These are phyloP conservation scores for Setaria italica DNA, from an alignment of 202 grass and related monocot genomes.

Conservation along the genomic window DNA sequence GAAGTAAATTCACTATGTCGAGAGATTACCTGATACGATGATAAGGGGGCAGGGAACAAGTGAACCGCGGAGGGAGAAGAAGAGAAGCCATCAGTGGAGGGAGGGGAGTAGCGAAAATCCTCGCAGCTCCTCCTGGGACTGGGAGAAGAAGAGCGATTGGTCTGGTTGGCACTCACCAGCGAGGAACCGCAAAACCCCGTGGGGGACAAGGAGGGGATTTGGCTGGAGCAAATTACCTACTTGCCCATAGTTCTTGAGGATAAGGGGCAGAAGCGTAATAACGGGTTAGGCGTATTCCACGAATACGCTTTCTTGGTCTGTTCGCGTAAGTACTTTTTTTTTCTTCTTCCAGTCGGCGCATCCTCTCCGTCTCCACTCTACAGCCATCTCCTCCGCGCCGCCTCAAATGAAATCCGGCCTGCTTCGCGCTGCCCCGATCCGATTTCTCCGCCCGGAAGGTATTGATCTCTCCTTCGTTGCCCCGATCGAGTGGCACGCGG, in stretches of 20 bases:
- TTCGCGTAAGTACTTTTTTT: background rate
- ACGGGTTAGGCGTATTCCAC: fast-evolving
- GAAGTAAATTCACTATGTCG: too few relatives aligned
- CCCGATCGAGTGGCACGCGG: background rate
- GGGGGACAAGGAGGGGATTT: constrained; percentile 6
- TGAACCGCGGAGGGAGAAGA: constrained; percentile 41
- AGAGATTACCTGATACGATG: constrained; percentile 39
- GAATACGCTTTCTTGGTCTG: background rate
- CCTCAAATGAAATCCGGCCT: background rate
- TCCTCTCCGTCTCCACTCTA: background rate
- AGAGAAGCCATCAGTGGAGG: constrained; percentile 50
- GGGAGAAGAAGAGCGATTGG: background rate
- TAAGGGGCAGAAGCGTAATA: constrained; percentile 40
- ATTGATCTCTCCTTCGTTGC: constrained; percentile 1
- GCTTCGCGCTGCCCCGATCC: background rate
- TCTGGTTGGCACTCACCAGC: background rate
- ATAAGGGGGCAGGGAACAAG: constrained; percentile 34
- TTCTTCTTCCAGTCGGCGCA: background rate
- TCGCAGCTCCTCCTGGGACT: background rate
- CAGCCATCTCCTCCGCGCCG: background rate
- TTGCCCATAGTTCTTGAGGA: constrained; percentile 3
- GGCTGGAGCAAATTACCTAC: constrained; percentile 34
- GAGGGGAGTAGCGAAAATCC: constrained; percentile 20
- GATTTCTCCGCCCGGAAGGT: background rate
- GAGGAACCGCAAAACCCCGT: constrained; percentile 7